A percentile compares a stretch with the other conserved stretches of the same genome.
Evolutionary conservation across 2,329 filamentous ascomycete species (phyloP).

Genomic region (Cercospora sojina): DNA sequence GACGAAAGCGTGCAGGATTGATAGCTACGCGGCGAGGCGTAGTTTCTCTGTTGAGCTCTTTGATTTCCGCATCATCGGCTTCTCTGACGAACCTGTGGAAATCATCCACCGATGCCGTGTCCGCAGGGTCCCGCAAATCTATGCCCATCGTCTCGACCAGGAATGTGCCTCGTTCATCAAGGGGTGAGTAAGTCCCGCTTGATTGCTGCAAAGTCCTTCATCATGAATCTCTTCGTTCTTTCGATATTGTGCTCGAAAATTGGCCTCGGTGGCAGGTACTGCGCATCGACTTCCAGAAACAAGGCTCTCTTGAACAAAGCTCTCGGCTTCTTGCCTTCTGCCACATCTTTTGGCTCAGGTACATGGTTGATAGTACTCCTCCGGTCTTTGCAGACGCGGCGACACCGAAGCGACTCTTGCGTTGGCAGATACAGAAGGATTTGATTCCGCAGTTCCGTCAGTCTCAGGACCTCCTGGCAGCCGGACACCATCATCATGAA

Average conservation of each 20-base stretch:
- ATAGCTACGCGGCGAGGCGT: background rate
- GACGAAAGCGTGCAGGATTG: background rate
- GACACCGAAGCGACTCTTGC: background rate
- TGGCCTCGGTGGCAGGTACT: background rate
- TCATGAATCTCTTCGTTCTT: background rate
- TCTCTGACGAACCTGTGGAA: background rate
- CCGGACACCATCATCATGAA: background rate
- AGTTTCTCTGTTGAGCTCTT: accelerated
- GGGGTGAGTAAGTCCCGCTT: background rate
- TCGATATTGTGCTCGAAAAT: background rate
- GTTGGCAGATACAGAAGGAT: background rate
- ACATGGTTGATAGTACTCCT: background rate
- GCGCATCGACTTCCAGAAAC: background rate
- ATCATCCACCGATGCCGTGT: background rate
- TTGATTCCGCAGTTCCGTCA: background rate
- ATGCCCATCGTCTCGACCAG: background rate
- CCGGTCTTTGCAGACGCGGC: background rate
- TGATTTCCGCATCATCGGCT: background rate
- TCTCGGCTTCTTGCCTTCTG: background rate
- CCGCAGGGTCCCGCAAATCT: background rate
- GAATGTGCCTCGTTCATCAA: background rate
- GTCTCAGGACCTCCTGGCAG: background rate
- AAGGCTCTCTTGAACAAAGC: background rate
- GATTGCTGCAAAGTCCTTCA: background rate
- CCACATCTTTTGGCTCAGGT: background rate